Percentiles rank a stretch among this genome's conserved stretches.
Conservation (phyloP, 192 early-diverging fungal genomes). For the Blastocladiella britannica region DNA sequence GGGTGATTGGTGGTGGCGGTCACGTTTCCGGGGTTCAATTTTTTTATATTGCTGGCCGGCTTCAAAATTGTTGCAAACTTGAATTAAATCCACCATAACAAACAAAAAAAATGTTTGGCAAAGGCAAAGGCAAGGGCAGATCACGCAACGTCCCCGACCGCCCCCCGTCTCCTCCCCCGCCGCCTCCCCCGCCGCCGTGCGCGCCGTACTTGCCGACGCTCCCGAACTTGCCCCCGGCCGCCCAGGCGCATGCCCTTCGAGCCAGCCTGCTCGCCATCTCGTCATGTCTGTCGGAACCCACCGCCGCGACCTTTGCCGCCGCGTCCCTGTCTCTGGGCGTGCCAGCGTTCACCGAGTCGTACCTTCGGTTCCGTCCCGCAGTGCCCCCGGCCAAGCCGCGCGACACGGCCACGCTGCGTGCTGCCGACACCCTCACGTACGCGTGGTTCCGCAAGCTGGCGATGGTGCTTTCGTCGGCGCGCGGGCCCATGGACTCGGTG, state of each 20-base stretch:
- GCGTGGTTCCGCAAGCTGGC: not conserved
- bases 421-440: not conserved
- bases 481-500: not conserved
- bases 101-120: no score
- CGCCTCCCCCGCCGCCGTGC: no score
- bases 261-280: not conserved
- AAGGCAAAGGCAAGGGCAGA: no score
- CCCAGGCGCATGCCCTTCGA: not conserved
- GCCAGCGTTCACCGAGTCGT: not conserved
- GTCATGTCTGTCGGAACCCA: not conserved
- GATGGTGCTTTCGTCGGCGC: not conserved
- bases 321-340: not conserved
- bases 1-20: no score
- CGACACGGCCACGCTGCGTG: not conserved
- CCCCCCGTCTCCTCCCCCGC: no score
- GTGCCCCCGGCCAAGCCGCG: not conserved
- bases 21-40: no score
- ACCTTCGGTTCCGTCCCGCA: not conserved
- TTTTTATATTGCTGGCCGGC: no score
- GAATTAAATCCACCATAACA: no score
- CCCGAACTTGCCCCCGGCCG: not conserved
- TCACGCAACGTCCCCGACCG: no score
- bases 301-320: not conserved
- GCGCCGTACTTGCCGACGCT: not conserved
- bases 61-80: no score